phyloP scores from a whole-genome alignment of 2,329 filamentous ascomycete species.

The Apiospora malaysiana region DNA sequence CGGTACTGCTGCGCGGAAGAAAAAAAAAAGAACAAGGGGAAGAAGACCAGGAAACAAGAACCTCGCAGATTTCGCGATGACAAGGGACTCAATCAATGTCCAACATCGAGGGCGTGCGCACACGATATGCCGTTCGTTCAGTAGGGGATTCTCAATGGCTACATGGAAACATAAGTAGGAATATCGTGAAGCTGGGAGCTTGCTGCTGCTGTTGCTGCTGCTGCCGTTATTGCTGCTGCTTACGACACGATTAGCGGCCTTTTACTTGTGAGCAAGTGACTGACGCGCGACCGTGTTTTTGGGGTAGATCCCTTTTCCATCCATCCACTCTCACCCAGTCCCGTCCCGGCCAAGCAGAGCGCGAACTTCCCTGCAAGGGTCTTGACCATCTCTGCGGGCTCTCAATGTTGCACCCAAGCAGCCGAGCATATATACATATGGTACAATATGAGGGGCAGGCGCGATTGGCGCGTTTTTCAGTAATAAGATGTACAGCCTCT shows the following conservation, averaged over 20 bases:
- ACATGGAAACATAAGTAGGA: background rate
- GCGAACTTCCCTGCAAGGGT: constrained; percentile 6
- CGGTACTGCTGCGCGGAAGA: background rate
- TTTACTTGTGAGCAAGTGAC: background rate
- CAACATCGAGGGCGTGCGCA: background rate
- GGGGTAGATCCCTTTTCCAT: background rate
- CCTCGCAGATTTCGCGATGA: background rate
- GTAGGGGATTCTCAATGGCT: constrained; percentile 2
- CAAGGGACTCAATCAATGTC: background rate
- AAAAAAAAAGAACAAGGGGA: background rate
- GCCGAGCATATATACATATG: background rate
- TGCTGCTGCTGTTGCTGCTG: no score
- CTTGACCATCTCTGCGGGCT: background rate
- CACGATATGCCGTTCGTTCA: background rate
- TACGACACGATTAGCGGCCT: background rate
- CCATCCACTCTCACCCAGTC: background rate
- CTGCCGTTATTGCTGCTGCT: background rate
- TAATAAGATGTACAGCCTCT: background rate
- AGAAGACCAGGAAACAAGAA: background rate
- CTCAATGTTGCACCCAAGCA: background rate
- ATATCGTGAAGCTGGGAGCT: constrained; percentile 8
- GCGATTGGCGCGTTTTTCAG: background rate
- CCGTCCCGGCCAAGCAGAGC: background rate
- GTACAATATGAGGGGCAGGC: background rate
- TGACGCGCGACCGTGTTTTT: constrained; percentile 13